Evolutionary conservation across 2,329 filamentous ascomycete species (phyloP), one percentile per base, ranked within the genome.

Genomic region (Pseudogymnoascus sp.): DNA sequence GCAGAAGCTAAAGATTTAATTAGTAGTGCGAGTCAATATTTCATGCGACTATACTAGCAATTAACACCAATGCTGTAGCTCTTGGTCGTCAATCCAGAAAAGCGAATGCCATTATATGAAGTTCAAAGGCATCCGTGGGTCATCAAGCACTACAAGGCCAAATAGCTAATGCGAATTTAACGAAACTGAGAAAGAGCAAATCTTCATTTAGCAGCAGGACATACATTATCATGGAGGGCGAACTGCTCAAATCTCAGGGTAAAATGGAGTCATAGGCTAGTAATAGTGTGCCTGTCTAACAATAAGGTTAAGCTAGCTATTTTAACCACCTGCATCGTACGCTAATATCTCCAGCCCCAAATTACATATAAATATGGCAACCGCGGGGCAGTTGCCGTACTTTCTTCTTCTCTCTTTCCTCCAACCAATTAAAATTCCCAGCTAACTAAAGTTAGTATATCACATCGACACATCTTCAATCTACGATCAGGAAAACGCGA

Each of bases 61-160:
- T 25, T n/a, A 46, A 14, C 23, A 65, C 70, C 65, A 77, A 42
- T 18, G 61, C 34, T 49, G 59, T 75, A 90, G 90, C 80, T 96
- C 40, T 84, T 99, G 43, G 91, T 97, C 16, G 83, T 97, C 63
- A 91, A 97, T 73, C 95, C 95, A 0, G 91, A 96, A 72, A 96
- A 96, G 81, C 83, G 95, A 68, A 90, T 99, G 69, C 85, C 92
- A 2, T 84, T 99, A 7, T 91, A 96, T n/a, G 88, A 96, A 64
- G 88, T 97, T 38, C 88, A 93, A 75, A 82, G 83, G 61, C 95
- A 97, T 75, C 93, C 93, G 16, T 99, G 95, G 95, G 96, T 99
- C 71, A 75, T 97, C 69, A 97, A 97, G 81, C 91, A 97, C 76
- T 97, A 93, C 75, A 71, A 73, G 1, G 72, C 72, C 79, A 71